Evolutionary conservation across 2,329 filamentous ascomycete genomes (phyloP), one percentile per base, ranked within the genome.

Genomic region (Cladosporium colombiae): DNA sequence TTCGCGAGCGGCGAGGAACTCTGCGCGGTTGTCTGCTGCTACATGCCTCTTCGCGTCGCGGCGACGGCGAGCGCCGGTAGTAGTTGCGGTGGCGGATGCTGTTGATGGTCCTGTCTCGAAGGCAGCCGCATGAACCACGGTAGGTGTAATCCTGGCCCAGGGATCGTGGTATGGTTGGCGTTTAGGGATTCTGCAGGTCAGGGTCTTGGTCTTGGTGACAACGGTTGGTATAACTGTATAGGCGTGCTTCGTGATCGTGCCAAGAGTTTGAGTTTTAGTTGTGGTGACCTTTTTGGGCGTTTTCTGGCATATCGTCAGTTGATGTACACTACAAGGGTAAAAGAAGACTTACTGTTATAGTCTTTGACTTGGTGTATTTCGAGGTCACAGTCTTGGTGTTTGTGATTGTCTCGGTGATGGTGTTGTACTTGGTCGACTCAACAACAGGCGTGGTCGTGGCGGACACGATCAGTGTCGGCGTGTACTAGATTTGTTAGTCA

Each of bases 141-240:
- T 63, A 5, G 61, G 61, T 16, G 50, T 55, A 18, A 63, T 63
- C 3, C 50, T 63, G 33, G 33, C 35, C 50, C 23, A 46, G 3
- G 72, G 74, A 69, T 78, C 77, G 27, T 53, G 67, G 5, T 52
- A 65, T 0, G 66, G 5, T 37, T 71, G 70, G 14, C 68, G 67
- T 0, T 44, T 63, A 2, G 76, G 76, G 16, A 69, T 59, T 11
- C 68, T 71, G 72, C 77, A 78, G 23, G 65, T 72, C 7, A 76
- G 74, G 2, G 77, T 78, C n/a, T 69, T 68, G 31, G 75, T 76
- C 33, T 66, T 72, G 27, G 74, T 76, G 29, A 59, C 52, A 49
- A 69, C 49, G 33, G 68, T 35, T n/a, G 67, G 65, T 5, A 64
- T 44, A 33, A 67, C 65, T 18, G 61, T 67, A 37, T 57, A 68